Percentiles rank a stretch among this genome's conserved stretches.
These are phyloP conservation scores for Corynespora cassiicola DNA, from an alignment of 2,329 filamentous ascomycete species.

Conservation along the genomic window DNA sequence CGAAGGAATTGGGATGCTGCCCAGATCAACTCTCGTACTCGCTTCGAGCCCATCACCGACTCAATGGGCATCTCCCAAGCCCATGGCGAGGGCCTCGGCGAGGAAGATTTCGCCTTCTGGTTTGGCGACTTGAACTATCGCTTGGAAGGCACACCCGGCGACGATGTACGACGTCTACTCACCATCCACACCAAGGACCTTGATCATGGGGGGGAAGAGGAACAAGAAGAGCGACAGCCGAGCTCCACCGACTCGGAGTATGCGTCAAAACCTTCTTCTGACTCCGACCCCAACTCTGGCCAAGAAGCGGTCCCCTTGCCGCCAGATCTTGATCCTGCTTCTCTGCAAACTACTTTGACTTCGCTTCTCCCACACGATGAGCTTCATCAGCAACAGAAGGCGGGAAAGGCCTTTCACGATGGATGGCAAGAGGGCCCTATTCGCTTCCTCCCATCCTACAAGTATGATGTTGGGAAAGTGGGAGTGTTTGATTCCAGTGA, in stretches of 20 bases:
- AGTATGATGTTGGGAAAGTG: slow-evolving; percentile 95
- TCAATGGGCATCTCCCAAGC: slow-evolving; percentile 66
- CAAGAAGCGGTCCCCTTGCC: slow-evolving; percentile 43
- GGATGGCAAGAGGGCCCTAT: slow-evolving; percentile 92
- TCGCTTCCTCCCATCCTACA: slow-evolving; percentile 91
- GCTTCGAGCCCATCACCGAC: slow-evolving; percentile 76
- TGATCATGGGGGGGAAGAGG: slow-evolving; percentile 33
- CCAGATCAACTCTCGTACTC: slow-evolving; percentile 77
- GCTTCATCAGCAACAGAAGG: slow-evolving; percentile 73
- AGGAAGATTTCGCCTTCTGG: slow-evolving; percentile 96
- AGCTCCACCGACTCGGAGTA: slow-evolving; percentile 25
- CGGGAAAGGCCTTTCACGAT: slow-evolving; percentile 83
- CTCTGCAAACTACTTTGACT: slow-evolving; percentile 84
- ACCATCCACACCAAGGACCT: slow-evolving; percentile 83
- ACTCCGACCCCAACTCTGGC: slow-evolving; percentile 10
- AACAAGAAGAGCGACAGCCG: slow-evolving; percentile 5
- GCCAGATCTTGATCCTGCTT: slow-evolving; percentile 75
- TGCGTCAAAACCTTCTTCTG: slow-evolving; percentile 21
- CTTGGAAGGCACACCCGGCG: slow-evolving; percentile 83
- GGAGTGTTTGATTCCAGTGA: slow-evolving; percentile 94
- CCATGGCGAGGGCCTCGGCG: slow-evolving; percentile 74
- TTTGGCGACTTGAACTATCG: slow-evolving; percentile 96
- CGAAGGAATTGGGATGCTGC: slow-evolving; percentile 87
- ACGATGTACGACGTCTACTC: slow-evolving; percentile 85
- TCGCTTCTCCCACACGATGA: slow-evolving; percentile 92